A percentile compares a stretch with the other conserved stretches of the same genome.
phyloP scores from a whole-genome alignment of 208 protist genomes.

The Phytomonas serpens region DNA sequence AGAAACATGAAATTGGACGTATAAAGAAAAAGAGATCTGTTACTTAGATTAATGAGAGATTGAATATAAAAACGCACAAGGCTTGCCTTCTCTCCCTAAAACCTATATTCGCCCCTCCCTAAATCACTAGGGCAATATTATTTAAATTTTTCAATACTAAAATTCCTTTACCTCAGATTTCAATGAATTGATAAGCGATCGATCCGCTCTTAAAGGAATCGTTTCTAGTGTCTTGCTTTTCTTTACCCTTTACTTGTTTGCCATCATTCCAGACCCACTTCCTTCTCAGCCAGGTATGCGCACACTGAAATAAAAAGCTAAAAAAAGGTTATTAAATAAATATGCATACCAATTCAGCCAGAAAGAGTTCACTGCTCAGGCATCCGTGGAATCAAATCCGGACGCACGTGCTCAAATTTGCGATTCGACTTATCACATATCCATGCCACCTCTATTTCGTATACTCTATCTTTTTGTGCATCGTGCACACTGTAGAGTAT shows the following conservation, averaged over 20 bases:
- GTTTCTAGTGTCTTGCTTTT: not conserved
- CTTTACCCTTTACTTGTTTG: not conserved
- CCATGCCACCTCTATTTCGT: constrained; percentile 97
- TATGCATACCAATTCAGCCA: not conserved
- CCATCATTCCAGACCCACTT: not conserved
- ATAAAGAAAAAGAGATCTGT: not conserved
- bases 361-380: constrained; percentile 19
- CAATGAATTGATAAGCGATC: not conserved
- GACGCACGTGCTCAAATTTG: constrained; percentile 68
- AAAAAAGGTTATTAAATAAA: constrained; percentile 7
- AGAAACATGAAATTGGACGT: not conserved
- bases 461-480: constrained; percentile 93
- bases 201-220: not conserved
- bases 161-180: not conserved
- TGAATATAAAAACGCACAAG: not conserved
- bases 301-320: constrained; percentile 7
- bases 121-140: not conserved
- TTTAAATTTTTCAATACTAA: constrained; percentile 1
- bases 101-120: not conserved
- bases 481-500: constrained; percentile 88
- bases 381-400: constrained; percentile 38
- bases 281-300: not conserved
- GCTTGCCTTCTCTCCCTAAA: not conserved
- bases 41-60: not conserved
- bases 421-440: constrained; percentile 90